Base-by-base conservation (phyloP, 495 filamentous ascomycete genomes). In the Pyrenula massariospora region DNA sequence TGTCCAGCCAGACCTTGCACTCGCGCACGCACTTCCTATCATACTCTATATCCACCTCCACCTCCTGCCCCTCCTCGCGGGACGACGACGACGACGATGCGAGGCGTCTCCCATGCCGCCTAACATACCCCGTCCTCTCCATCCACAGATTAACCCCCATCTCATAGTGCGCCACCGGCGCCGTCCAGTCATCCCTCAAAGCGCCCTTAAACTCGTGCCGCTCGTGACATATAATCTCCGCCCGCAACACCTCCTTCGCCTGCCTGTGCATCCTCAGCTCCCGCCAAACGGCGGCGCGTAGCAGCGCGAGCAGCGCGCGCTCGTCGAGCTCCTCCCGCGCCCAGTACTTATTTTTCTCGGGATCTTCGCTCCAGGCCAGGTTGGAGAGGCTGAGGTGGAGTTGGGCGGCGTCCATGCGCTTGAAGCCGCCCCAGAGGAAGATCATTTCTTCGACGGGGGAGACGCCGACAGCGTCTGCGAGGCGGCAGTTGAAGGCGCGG, bases 381-480 rank as follows among this genome's bases (percentile, higher is more conserved):
- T 75, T 73, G 5, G 65, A 64, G 19, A 91, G 62, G 1, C 84
- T 88, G 24, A 74, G 71, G 50, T 88, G 77, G 15, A 95, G 72
- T 58, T 88, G 79, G 1, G 69, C 67, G 3, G 68, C 58, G 21
- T 75, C 73, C 88, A 95, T 93, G 48, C 89, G 82, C 69, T 87
- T 94, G 59, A 76, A 70, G n/a, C 77, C 77, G 62, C 80, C 90
- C 93, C 93, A 98, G 63, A 97, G 83, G 67, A 92, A 95, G n/a
- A 87, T 83, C 90, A 98, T 96, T 71, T 98, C 93, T 63, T 90
- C 83, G 1, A 88, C 67, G 0, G 93, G 94, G 59, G 84, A 86
- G 8, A 92, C 82, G 21, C 91, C 91, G 24, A 95, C 75, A 1
- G 85, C 91, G 60, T 97, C 92, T 2, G 87, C 78, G 5, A 96